Evolutionary conservation across 2,329 filamentous ascomycete species (phyloP), one percentile per base, ranked within the genome.

Genomic region (Penicillium sp.): DNA sequence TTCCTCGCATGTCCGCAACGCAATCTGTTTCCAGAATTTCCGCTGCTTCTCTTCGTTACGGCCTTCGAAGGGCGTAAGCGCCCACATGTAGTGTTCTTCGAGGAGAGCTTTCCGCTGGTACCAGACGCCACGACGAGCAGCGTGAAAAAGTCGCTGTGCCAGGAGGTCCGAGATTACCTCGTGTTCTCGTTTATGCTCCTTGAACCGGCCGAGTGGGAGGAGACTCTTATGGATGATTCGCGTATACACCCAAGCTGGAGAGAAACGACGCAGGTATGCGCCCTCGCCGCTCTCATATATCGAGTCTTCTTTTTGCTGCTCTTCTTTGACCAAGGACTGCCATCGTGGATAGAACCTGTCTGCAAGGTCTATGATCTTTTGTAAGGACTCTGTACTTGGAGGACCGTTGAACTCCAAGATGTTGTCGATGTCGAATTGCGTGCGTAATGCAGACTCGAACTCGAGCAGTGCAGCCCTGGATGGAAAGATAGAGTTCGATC

Each of bases 101-200:
- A 98, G 69, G 1, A 98, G 73, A 1, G 91, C 93, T 69, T 94
- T 95, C 16, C 93, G 86, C 63, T 96, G 90, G 64, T 97, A 97
- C 93, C 93, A 98, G 0, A 84, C 81, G 0, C 93, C 93, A 34
- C 93, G 81, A 23, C 90, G 80, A 1, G 89, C 82, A 35, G 86
- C 77, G 59, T 97, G 90, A 59, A 97, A 97, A 0, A 96, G 76
- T 4, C 79, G 79, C 63, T 98, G 93, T 3, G 72, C 71, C 0
- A 98, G 79, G 3, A 98, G 77, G 60, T 93, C 87, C 0, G 70
- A 76, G 1, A 95, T 71, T 0, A 95, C 71, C 2, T 76, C 71
- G 61, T 96, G 83, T 62, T 98, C 93, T 22, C 81, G 79, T 45
- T 75, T 75, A 64, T 97, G 82, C 39, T 89, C 76, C 62, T 95